Conservation (phyloP, 2,329 filamentous ascomycete genomes). For the Penicillium sp. region DNA sequence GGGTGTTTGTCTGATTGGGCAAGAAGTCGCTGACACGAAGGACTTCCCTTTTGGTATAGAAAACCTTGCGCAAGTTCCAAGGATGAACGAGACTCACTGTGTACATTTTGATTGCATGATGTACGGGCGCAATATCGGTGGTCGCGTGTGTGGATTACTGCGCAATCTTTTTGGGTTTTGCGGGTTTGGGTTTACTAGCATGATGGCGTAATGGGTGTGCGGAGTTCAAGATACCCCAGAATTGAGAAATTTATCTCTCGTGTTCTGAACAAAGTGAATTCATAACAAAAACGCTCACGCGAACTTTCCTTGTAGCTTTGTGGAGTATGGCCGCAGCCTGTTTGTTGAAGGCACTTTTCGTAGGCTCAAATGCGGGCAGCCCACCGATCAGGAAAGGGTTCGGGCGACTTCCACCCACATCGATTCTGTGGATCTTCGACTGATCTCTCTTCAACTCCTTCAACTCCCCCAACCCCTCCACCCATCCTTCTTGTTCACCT, state of each 20-base stretch:
- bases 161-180: neutral
- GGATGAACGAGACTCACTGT: slow-evolving; percentile 50
- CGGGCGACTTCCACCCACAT: slow-evolving; percentile 40
- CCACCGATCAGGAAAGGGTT: slow-evolving; percentile 32
- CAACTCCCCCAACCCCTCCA: slow-evolving; percentile 16
- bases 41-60: slow-evolving; percentile 47
- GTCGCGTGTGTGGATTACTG: slow-evolving; percentile 2
- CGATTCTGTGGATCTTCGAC: slow-evolving; percentile 28
- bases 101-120: neutral
- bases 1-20: neutral
- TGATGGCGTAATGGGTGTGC: slow-evolving; percentile 19
- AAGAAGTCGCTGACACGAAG: slow-evolving; percentile 12
- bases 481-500: slow-evolving; percentile 17
- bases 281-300: neutral
- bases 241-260: slow-evolving; percentile 7
- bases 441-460: slow-evolving; percentile 7
- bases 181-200: neutral
- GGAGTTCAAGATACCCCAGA: slow-evolving; percentile 23
- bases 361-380: slow-evolving; percentile 25
- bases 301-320: neutral
- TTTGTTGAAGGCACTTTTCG: neutral
- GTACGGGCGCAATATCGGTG: neutral
- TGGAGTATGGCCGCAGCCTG: neutral
- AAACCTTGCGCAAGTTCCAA: slow-evolving; percentile 69
- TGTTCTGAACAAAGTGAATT: neutral